Evolutionary conservation across 148 eudicot species (phyloP), one percentile per base, ranked within the genome.

Genomic region (Rheum nobile): DNA sequence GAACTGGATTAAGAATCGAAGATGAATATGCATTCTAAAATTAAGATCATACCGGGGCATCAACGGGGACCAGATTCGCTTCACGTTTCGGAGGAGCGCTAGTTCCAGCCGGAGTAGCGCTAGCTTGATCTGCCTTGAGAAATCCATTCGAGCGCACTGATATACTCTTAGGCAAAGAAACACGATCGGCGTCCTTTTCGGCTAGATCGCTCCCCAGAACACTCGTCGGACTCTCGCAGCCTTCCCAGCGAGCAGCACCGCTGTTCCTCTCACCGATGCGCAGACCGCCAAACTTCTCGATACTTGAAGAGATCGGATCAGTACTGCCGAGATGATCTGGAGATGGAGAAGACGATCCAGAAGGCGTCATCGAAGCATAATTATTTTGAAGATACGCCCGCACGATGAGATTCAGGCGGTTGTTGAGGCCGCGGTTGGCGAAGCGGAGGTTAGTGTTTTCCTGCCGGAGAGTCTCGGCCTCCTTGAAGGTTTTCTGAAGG

Each of bases 71-170:
- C 0, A 22, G 76, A 32, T 75, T 75, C 6, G 70, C 75, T 7
- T 67, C 73, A 37, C 80, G 75, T 46, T 50, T 32, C 28, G 55
- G 77, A 57, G 50, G 77, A 24, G 21, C 26, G 43, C 9, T 73
- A 52, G 67, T 78, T 19, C 81, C 85, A 77, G 69, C 61, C 0
- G 79, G 28, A 61, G 67, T 13, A 43, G 47, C 47, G 31, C 46
- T 72, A 3, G 67, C 74, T 8, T 74, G 78, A 71, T 28, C 78
- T 13, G 67, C 35, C 86, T 87, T 87, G 81, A 86, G 24, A 74
- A 78, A 88, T 38, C 80, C 87, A 72, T 74, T 85, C n/a, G 91
- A 88, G 71, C 96, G 84, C 10, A 90, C 90, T 1, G 91, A 88
- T 21, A 88, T 90, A 61, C 96, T 90, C 80, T 90, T 90, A 0